phyloP scores from a whole-genome alignment of 2,329 filamentous ascomycete species.

The Lasiodiplodia citricola region DNA sequence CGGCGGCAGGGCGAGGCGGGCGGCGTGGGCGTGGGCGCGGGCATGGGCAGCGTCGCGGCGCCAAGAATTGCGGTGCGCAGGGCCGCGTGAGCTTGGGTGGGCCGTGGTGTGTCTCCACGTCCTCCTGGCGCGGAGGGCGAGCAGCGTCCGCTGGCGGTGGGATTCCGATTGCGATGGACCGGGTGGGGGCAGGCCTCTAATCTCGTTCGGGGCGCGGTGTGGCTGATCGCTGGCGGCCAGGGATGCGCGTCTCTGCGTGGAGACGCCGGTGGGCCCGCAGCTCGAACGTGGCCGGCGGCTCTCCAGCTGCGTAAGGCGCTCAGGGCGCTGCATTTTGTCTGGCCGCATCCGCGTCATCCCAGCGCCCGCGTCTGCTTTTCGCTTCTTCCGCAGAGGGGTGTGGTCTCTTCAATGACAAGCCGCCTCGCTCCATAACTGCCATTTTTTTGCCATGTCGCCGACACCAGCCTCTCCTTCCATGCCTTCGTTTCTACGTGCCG shows the following conservation, averaged over 20 bases:
- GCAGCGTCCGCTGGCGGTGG: background rate
- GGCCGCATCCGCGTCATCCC: conserved; percentile 16
- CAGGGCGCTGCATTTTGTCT: conserved; percentile 14
- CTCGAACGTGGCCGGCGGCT: conserved; percentile 15
- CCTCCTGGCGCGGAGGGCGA: conserved; percentile 5
- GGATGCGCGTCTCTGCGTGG: conserved; percentile 15
- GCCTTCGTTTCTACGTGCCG: conserved; percentile 13
- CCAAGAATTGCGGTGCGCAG: conserved; percentile 16
- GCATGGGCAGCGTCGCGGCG: background rate
- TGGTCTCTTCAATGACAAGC: conserved; percentile 14
- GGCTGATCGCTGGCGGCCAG: conserved; percentile 14
- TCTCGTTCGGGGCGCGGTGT: conserved; percentile 23
- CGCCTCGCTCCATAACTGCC: background rate
- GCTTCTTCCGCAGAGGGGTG: background rate
- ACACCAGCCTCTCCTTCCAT: conserved; percentile 6
- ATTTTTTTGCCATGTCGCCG: conserved; percentile 13
- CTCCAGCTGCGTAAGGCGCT: conserved; percentile 20
- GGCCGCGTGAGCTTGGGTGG: conserved; percentile 4
- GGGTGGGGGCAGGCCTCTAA: conserved; percentile 19
- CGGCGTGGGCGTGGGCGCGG: background rate
- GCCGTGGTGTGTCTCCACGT: background rate
- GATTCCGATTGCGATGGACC: conserved; percentile 20
- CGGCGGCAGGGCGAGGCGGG: background rate
- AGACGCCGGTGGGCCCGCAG: conserved; percentile 9
- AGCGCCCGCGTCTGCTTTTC: background rate